Base-by-base conservation (phyloP, 768 basidiomycete species). In the Suillus lakei region DNA sequence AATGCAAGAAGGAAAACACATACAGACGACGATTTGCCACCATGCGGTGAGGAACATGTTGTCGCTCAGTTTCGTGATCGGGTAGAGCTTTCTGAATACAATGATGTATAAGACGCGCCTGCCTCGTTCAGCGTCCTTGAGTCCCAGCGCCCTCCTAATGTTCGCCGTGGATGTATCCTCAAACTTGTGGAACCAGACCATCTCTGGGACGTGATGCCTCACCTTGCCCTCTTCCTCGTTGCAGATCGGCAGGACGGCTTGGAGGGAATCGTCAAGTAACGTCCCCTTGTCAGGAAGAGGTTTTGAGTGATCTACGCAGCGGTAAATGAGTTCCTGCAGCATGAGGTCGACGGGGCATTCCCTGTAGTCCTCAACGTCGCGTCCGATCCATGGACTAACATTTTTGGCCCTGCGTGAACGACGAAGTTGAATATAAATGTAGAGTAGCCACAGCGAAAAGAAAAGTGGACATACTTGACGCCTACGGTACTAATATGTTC, bases 21-120 rank as follows among this genome's bases (percentile, higher is more conserved):
- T 39, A 58, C 67, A 58, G 26, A 53, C 30, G 1, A 69, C 8
- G 7, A 67, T 54, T 2, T 67, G 46, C 43, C 26, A 60, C 61
- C 67, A 67, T 23, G 66, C 34, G 34, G 0, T 12, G 1, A 55
- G n/a, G 34, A 55, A 36, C 12, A 36, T 3, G 12, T 4, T 8
- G 4, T 1, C 13, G 2, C n/a, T 36, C 7, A 36, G 12, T 1
- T 13, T 7, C 7, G n/a, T 55, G 54, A 55, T 55, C 13, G 54
- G 54, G 6, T 23, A 5, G 6, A 55, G 32, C n/a, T 36, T 23
- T 55, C 54, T n/a, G 34, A n/a, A 55, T 36, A 23, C n/a, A 13
- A 55, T 55, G 13, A 36, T 55, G 34, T 55, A 55, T 2, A 55
- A 6, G 21, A 15, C n/a, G 12, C n/a, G 34, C 5, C 54, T 36